A percentile compares a stretch with the other conserved stretches of the same genome.
Conservation (phyloP, 352 stramenopile species). For the Globisporangium sylvaticum region DNA sequence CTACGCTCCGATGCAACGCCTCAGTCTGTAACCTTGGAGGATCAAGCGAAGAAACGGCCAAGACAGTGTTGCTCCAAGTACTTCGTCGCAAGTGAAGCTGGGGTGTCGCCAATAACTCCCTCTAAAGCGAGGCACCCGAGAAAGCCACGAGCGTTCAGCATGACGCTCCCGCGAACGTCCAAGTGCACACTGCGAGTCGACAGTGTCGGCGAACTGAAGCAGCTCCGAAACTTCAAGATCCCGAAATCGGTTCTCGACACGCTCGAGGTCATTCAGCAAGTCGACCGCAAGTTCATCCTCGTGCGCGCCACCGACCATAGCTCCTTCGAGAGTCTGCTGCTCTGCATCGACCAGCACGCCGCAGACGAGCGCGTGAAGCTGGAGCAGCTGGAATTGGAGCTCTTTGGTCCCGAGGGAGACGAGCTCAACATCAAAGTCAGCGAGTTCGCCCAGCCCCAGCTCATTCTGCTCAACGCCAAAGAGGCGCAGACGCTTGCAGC, state of each 20-base stretch:
- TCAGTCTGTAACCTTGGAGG: background rate
- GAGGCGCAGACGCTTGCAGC: slow-evolving; percentile 42
- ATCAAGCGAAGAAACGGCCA: background rate
- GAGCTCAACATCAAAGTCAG: slow-evolving; percentile 51
- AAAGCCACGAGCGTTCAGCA: background rate
- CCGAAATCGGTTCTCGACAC: slow-evolving; percentile 59
- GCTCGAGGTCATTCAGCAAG: slow-evolving; percentile 80
- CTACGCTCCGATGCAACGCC: background rate
- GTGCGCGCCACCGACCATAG: slow-evolving; percentile 32
- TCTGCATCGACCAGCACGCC: slow-evolving; percentile 91
- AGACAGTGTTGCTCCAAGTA: slow-evolving; percentile 9
- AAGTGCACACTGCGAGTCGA: slow-evolving; percentile 30
- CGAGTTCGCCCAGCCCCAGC: slow-evolving; percentile 43
- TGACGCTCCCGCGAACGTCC: slow-evolving; percentile 4
- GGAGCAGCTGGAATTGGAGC: slow-evolving; percentile 70
- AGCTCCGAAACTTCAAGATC: slow-evolving; percentile 43
- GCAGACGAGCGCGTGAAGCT: slow-evolving; percentile 87
- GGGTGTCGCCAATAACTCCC: background rate
- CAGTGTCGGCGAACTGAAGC: slow-evolving; percentile 23
- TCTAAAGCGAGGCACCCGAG: background rate
- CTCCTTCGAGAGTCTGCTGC: slow-evolving; percentile 27
- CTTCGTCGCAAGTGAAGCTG: background rate
- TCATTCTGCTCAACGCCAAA: slow-evolving; percentile 47
- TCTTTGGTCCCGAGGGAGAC: slow-evolving; percentile 58
- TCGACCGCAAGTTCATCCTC: slow-evolving; percentile 91